Base-by-base conservation (phyloP, 2,329 filamentous ascomycete genomes). In the Balansia obtecta region DNA sequence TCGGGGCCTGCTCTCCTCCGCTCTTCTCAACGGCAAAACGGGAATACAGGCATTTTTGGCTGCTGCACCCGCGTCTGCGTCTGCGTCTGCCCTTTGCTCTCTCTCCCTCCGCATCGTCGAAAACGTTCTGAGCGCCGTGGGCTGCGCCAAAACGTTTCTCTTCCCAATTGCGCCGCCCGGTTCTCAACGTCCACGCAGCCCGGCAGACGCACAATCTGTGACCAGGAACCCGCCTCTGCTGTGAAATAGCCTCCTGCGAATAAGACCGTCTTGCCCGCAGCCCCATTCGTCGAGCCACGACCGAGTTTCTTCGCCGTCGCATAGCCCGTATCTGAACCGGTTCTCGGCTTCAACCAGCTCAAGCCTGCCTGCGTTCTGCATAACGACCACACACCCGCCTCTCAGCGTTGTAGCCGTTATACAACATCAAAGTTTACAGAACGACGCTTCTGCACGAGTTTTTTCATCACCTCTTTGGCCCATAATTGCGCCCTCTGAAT, bases 31-130 rank as follows among this genome's bases (percentile, higher is more conserved):
- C 27, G 27, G 8, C 4, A 27, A 27, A 22, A 22, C 27, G 27
- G 8, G 27, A 39, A 16, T 39, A 45, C 33, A 20, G 42, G 27
- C 32, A 15, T 18, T 44, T 20, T 46, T 32, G 46, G 46, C 43
- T 43, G 38, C 46, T 46, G 46, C 43, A 38, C 46, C 39, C 16
- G 15, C n/a, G 34, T 45, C 46, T 46, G 46, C 43, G 32, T 43
- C 39, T 18, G 15, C n/a, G 34, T 45, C 18, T 18, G 20, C 18
- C 40, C 37, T 27, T 30, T 13, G 12, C 39, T 43, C 39, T 18
- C 18, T 30, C 39, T 43, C 39, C 15, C 18, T 30, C 30, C 37
- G 13, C 20, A 22, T 33, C 13, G 9, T 46, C 48, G 42, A 46
- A 20, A 20, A 42, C 34, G 46, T 30, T 38, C 32, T 37, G 39